Conservation (phyloP, 1,139 yeast species). For the Trichomonascaceae sp. region DNA sequence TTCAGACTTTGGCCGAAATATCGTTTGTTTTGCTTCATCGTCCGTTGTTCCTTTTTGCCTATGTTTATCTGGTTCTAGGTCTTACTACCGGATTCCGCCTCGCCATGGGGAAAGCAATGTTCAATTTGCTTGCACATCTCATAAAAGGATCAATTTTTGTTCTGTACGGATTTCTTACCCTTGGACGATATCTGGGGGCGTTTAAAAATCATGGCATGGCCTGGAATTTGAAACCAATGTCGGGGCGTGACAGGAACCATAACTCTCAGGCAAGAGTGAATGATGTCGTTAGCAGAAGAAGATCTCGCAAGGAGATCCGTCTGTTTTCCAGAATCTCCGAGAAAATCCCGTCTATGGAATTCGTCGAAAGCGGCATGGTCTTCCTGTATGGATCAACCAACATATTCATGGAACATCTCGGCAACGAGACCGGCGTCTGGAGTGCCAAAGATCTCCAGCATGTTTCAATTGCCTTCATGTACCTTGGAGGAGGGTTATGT, state of each 20-base stretch:
- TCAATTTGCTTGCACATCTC: constrained; percentile 86
- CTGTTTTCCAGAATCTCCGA: constrained; percentile 23
- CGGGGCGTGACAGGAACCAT: constrained; percentile 7
- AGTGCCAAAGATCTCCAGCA: constrained; percentile 91
- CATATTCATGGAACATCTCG: constrained; percentile 82
- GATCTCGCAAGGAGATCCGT: neutral
- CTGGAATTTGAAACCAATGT: constrained; percentile 60
- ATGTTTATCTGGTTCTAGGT: constrained; percentile 65
- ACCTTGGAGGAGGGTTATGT: constrained; percentile 85
- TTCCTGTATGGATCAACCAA: constrained; percentile 85
- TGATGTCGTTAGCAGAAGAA: neutral
- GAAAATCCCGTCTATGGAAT: constrained; percentile 58
- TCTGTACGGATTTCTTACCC: constrained; percentile 62
- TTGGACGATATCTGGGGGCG: constrained; percentile 83
- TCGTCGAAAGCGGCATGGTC: constrained; percentile 69
- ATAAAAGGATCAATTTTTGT: constrained; percentile 93
- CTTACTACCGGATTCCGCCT: constrained; percentile 62
- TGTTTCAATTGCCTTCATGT: constrained; percentile 91
- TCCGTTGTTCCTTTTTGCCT: constrained; percentile 56
- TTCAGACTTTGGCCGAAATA: constrained; percentile 35
- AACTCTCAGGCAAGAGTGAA: neutral
- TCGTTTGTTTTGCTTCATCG: constrained; percentile 55
- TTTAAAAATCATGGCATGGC: constrained; percentile 77
- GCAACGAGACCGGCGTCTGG: constrained; percentile 70
- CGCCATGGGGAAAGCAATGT: constrained; percentile 62